Evolutionary conservation across 345 rosid species (phyloP), one percentile per base, ranked within the genome.

Genomic region (Citrus australasica): DNA sequence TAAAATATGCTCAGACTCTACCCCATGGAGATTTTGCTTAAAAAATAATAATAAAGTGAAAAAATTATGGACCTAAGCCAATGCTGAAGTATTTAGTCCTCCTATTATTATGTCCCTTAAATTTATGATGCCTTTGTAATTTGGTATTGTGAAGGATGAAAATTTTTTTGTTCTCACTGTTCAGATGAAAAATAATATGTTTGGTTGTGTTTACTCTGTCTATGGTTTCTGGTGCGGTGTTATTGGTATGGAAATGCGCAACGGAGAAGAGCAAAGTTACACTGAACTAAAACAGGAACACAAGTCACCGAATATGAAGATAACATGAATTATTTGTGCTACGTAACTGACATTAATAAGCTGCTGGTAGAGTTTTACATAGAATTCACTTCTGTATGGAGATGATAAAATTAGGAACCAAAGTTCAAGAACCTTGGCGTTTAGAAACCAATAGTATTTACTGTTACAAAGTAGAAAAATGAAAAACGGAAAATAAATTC

Each of bases 371-470:
- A 30, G 7, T 37, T 17, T 17, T 30, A 48, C 63, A 25, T 60
- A 55, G 6, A 42, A 76, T 46, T 13, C 73, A 65, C 56, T 76
- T 76, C 71, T 22, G 24, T 16, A 42, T 51, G 19, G 69, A 25
- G 64, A 38, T 21, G 14, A 67, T 76, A 35, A 33, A 9, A 69
- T 48, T 16, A 25, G 56, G 60, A 71, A 32, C 33, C 37, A 40
- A 37, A 63, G 40, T 67, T 32, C 53, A 11, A 30, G 2, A 70
- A 40, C 38, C 55, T 71, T 66, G 72, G 38, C 32, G 73, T 25
- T 65, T n/a, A 76, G 27, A 76, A 77, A 74, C 76, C 76, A 69
- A 42, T 74, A 51, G 19, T 82, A 80, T 80, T 73, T 82, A 76
- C 83, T 75, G 67, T 76, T 73, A 69, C 38, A 38, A 14, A 76